Percentiles rank a stretch among this genome's conserved stretches.
Conservation (phyloP, 352 stramenopile genomes). For the Phytophthora fragariae region DNA sequence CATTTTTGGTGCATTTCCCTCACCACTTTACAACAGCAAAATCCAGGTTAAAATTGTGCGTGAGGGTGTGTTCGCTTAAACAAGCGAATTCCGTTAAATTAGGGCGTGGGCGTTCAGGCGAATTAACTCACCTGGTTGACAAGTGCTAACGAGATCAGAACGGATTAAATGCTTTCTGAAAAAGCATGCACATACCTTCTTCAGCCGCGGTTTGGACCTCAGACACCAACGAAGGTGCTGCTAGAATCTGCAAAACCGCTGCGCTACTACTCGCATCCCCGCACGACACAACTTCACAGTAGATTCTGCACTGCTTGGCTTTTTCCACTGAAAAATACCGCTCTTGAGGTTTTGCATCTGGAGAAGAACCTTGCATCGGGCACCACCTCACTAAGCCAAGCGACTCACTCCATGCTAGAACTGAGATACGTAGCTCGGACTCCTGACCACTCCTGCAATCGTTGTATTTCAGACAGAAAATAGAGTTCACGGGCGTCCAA, state of each 20-base stretch:
- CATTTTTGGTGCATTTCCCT: neutral
- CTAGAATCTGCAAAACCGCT: constrained; percentile 11
- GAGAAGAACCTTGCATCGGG: constrained; percentile 4
- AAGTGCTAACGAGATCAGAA: neutral
- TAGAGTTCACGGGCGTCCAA: constrained; percentile 28
- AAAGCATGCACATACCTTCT: constrained; percentile 7
- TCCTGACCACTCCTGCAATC: neutral
- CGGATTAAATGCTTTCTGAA: neutral
- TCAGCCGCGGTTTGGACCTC: neutral
- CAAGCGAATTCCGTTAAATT: no score
- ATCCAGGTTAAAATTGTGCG: neutral
- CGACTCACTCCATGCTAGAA: constrained; percentile 20
- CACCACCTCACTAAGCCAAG: constrained; percentile 22
- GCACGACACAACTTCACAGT: constrained; percentile 18
- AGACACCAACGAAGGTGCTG: neutral
- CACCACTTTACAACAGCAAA: neutral
- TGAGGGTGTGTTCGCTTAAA: no score
- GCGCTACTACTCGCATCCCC: constrained; percentile 11
- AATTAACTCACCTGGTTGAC: neutral
- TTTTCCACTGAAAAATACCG: constrained; percentile 28
- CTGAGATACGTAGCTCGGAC: constrained; percentile 10
- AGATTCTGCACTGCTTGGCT: constrained; percentile 19
- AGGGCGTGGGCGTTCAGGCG: no score
- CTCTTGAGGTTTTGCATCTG: neutral
- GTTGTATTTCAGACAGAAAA: constrained; percentile 14